Evolutionary conservation across 1,139 yeast genomes (phyloP), one percentile per base, ranked within the genome.

Genomic region (Scheffersomyces titani): DNA sequence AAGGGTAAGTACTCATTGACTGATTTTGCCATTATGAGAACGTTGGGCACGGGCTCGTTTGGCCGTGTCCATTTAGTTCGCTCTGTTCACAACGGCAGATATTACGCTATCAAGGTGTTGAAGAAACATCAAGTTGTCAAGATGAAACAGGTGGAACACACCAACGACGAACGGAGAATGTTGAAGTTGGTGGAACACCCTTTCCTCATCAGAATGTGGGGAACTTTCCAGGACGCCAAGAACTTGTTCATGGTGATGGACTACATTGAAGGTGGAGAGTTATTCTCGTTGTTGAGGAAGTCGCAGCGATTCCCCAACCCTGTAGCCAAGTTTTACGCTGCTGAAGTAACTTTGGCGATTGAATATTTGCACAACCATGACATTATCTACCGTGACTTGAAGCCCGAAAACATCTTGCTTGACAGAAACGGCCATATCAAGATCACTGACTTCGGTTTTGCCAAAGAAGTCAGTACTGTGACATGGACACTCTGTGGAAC

Each of bases 401-500:
- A 84, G 64, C 88, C 88, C 1, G 88, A 84, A 69, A 84, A 84
- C 64, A 84, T 84, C 51, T 71, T 84, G 57, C 74, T 84, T 62
- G 86, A 84, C 62, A 73, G 85, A 61, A 82, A 83, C 57, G 88
- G 88, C 2, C 88, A 84, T 66, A 83, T 84, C 57, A 84, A 84
- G 61, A 73, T 84, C 58, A 84, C 88, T 11, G 88, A 84, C 70
- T 84, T 84, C 66, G 88, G 88, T 1, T 84, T 84, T 66, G 88
- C 88, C 47, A 84, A 84, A 68, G 87, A 84, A 64, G 87, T 84
- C 13, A 77, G 76, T 59, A 82, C 85, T 30, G 86, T 82, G 40
- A 84, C 88, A 6, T 84, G 84, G 76, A 84, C 88, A 0, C 76
- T 84, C 59, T 84, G 88, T 73, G 88, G 88, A 52, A 84, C 88